phyloP scores from a whole-genome alignment of 805 yeast species.

The Ogataea sp. region DNA sequence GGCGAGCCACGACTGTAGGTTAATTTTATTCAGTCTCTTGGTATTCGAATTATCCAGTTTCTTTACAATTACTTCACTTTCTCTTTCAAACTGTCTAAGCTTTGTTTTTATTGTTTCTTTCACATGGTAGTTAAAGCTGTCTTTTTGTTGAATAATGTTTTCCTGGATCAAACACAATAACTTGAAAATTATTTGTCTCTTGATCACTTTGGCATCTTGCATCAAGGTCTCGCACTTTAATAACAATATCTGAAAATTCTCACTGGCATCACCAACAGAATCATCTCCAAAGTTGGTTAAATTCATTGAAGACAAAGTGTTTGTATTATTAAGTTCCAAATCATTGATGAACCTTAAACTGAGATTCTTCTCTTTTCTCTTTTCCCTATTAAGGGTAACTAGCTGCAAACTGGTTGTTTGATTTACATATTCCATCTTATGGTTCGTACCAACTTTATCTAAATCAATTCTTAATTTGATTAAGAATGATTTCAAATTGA shows the following conservation, averaged over 20 bases:
- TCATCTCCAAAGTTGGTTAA: too few species aligned
- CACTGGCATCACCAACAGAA: too few species aligned
- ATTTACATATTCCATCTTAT: background rate
- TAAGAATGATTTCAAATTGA: conserved; percentile 14
- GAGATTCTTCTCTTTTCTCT: too few species aligned
- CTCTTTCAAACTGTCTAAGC: conserved; percentile 10
- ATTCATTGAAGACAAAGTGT: too few species aligned
- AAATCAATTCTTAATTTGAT: conserved; percentile 16
- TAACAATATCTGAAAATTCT: background rate
- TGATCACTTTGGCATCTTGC: conserved; percentile 26
- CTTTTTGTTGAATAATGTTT: conserved; percentile 8
- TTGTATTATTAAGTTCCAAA: too few species aligned
- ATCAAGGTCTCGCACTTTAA: conserved; percentile 15
- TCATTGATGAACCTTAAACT: too few species aligned
- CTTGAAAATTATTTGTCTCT: conserved; percentile 29
- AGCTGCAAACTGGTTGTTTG: too few species aligned
- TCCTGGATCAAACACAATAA: conserved; percentile 17
- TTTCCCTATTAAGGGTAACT: too few species aligned
- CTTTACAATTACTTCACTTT: conserved; percentile 18
- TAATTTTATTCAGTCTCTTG: conserved; percentile 9
- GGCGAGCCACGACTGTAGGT: conserved; percentile 17
- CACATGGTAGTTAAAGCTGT: conserved; percentile 4
- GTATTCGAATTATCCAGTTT: conserved; percentile 16
- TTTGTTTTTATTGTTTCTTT: conserved; percentile 14
- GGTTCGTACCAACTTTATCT: conserved; percentile 6